Base-by-base conservation (phyloP, 176 grass and related monocot genomes). In the Cocos nucifera region DNA sequence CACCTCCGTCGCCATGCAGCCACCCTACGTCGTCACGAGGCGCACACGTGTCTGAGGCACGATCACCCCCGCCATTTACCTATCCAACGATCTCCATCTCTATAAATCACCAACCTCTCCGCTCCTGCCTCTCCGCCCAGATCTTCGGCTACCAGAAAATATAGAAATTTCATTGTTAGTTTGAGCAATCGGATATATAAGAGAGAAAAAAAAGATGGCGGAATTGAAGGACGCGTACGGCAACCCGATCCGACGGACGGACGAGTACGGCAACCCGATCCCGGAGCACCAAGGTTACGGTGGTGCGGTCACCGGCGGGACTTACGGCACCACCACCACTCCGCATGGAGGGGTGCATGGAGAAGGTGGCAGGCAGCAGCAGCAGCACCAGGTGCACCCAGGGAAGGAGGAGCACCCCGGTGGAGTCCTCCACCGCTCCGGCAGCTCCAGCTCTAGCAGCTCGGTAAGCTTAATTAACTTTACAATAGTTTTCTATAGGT, bases 361-460 rank as follows among this genome's bases (percentile, higher is more conserved):
- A 44, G 9, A 3, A 22, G 58, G 62, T 0, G 26, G 7, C 57
- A 5, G 83, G 73, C 6, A n/a, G 17, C 35, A 39, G 35, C 35
- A 39, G 17, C 68, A 78, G 35, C 35, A 39, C 15, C 68, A 78
- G 73, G 18, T 83, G 27, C 64, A 75, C 29, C 70, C 66, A 15
- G 0, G 2, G 19, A 80, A 35, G 18, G 76, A 74, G 48, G 58
- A 75, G 35, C 69, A 77, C 62, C 54, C 62, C 4, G 76, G 79
- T 51, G 83, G 75, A 29, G 61, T 73, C 26, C 49, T 77, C 54
- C 79, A 56, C n/a, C 72, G 78, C 57, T 80, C 89, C 5, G 78
- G 77, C 26, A 83, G 69, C 60, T 82, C 79, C 19, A 75, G 82
- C 61, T 93, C 84, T 15, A 88, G 85, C 75, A 76, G 77, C 80